phyloP scores from a whole-genome alignment of 73 alveolate genomes.

The Loxodes magnus region DNA sequence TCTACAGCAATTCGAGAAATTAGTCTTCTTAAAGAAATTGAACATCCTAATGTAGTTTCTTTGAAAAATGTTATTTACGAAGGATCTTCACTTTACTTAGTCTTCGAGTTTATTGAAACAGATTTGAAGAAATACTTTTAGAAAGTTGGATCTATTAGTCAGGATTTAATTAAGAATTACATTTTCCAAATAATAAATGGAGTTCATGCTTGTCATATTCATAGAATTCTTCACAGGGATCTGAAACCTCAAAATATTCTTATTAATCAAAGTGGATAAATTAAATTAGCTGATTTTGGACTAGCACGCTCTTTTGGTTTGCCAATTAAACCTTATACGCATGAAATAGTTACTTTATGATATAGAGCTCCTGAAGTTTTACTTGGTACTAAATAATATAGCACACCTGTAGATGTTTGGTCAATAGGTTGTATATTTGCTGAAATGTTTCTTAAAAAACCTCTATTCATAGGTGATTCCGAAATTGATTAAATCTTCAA shows the following conservation, averaged over 20 bases:
- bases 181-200: slow-evolving; percentile 62
- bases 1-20: slow-evolving; percentile 86
- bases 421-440: slow-evolving; percentile 93
- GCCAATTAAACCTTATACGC: slow-evolving; percentile 79
- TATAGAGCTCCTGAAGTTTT: slow-evolving; percentile 92
- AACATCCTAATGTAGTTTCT: slow-evolving; percentile 73
- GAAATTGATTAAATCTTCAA: slow-evolving; percentile 73
- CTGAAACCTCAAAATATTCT: slow-evolving; percentile 76
- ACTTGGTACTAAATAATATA: slow-evolving; percentile 57
- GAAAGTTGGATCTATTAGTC: slow-evolving; percentile 12
- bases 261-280: slow-evolving; percentile 49
- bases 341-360: slow-evolving; percentile 93
- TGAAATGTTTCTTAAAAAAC: slow-evolving; percentile 81
- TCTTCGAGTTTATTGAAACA: slow-evolving; percentile 53
- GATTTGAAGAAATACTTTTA: slow-evolving; percentile 56
- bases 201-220: slow-evolving; percentile 59
- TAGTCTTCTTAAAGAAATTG: slow-evolving; percentile 55
- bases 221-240: slow-evolving; percentile 75
- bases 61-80: slow-evolving; percentile 48
- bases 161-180: slow-evolving; percentile 28
- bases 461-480: slow-evolving; percentile 91
- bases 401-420: slow-evolving; percentile 95
- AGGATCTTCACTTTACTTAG: slow-evolving; percentile 18
- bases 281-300: slow-evolving; percentile 89
- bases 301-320: slow-evolving; percentile 90